Evolutionary conservation across 257 asterid genomes (phyloP).

Genomic region (Fraxinus cuspidata): DNA sequence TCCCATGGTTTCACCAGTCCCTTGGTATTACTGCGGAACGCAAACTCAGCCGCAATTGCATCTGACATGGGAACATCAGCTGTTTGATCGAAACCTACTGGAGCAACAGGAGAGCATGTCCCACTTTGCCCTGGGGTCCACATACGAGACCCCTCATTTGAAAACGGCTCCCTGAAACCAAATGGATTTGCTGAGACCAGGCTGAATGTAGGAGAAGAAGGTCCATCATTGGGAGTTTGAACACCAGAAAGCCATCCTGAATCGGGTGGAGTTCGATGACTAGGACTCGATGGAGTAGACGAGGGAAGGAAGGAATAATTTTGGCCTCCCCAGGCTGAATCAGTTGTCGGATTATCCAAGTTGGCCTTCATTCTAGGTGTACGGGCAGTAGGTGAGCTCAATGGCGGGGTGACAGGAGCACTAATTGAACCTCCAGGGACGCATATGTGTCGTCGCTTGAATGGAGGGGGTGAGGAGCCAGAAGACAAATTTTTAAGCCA

Average conservation of each 20-base stretch:
- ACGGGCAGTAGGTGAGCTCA: slow-evolving; percentile 86
- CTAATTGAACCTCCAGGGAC: slow-evolving; percentile 85
- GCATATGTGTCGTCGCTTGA: slow-evolving; percentile 70
- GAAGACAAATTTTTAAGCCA: slow-evolving; percentile 93
- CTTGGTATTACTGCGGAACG: slow-evolving; percentile 49
- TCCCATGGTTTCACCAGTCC: slow-evolving; percentile 90
- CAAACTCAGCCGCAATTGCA: slow-evolving; percentile 60
- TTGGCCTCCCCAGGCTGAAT: slow-evolving; percentile 49
- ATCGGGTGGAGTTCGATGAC: slow-evolving; percentile 51
- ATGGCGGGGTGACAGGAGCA: slow-evolving; percentile 97
- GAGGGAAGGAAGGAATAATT: slow-evolving; percentile 51
- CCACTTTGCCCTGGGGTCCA: slow-evolving; percentile 94
- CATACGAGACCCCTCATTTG: slow-evolving; percentile 86
- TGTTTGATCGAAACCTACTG: slow-evolving; percentile 43
- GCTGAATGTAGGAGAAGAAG: slow-evolving; percentile 89
- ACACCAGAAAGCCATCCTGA: slow-evolving; percentile 65
- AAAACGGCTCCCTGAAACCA: slow-evolving; percentile 70
- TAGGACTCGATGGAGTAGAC: slow-evolving; percentile 78
- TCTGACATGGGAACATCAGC: slow-evolving; percentile 90
- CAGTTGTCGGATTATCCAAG: slow-evolving; percentile 61
- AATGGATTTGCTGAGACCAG: slow-evolving; percentile 82
- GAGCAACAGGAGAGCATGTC: slow-evolving; percentile 73
- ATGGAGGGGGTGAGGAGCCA: slow-evolving; percentile 55
- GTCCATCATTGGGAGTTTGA: slow-evolving; percentile 62
- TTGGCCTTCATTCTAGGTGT: slow-evolving; percentile 75